These are phyloP conservation scores for Citrus maxima DNA, from an alignment of 345 rosid species.

Conservation along the genomic window DNA sequence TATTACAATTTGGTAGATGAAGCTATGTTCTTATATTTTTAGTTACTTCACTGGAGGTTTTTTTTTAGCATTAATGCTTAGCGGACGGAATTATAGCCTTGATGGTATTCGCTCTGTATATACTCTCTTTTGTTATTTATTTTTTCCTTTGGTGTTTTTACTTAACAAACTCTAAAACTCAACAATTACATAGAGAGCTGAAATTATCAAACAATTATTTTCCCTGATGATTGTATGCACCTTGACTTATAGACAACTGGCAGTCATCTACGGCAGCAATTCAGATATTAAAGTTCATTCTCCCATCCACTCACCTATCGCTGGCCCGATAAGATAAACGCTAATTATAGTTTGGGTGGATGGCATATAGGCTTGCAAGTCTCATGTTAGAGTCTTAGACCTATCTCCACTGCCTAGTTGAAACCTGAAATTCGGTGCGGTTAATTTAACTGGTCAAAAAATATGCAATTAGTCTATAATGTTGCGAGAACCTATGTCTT, in stretches of 20 bases:
- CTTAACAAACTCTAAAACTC: background rate
- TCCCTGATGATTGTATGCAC: background rate
- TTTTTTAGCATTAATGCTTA: background rate
- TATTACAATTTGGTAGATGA: background rate
- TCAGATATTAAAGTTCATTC: background rate
- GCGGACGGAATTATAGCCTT: background rate
- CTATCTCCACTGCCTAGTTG: background rate
- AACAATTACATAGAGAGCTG: conserved; percentile 2
- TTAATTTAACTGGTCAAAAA: background rate
- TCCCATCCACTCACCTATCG: background rate
- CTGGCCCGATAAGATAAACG: background rate
- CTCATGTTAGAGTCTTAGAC: background rate
- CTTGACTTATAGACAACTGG: background rate
- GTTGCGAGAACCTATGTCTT: background rate
- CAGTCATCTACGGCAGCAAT: background rate
- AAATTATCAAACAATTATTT: background rate
- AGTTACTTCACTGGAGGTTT: background rate
- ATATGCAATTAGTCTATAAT: background rate
- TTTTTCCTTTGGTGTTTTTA: background rate
- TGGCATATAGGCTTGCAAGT: background rate
- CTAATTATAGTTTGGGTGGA: background rate
- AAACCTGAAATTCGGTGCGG: background rate
- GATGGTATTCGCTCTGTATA: background rate
- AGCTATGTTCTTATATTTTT: background rate
- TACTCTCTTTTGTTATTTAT: background rate